phyloP scores from a whole-genome alignment of 768 basidiomycete species.

The Amanita rubescens region DNA sequence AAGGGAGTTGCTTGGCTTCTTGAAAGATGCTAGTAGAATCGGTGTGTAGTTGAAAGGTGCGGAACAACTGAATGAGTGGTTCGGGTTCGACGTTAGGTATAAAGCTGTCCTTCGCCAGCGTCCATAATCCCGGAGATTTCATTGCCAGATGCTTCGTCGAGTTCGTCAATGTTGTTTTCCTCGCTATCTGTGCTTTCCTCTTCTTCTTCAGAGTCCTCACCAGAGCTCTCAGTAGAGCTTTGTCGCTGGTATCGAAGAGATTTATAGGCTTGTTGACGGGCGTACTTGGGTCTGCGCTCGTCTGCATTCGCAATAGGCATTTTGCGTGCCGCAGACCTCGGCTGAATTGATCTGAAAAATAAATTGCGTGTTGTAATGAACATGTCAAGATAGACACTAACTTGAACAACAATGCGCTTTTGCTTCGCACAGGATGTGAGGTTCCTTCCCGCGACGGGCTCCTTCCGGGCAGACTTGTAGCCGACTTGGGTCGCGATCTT shows the following conservation, averaged over 20 bases:
- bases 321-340: constrained; percentile 12
- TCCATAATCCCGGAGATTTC: not conserved
- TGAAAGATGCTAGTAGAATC: constrained; percentile 29
- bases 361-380: not conserved
- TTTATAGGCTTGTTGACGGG: not conserved
- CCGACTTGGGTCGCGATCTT: not conserved
- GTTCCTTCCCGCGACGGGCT: not conserved
- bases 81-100: constrained; percentile 1
- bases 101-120: not conserved
- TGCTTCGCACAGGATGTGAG: not conserved
- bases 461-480: not conserved
- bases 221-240: too few relatives aligned
- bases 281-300: too few relatives aligned
- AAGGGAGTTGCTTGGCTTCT: constrained; percentile 39
- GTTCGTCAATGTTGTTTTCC: not conserved
- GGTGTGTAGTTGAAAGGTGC: constrained; percentile 26
- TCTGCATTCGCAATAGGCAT: too few relatives aligned
- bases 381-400: not conserved
- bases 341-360: not conserved
- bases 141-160: not conserved
- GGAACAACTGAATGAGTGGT: constrained; percentile 28
- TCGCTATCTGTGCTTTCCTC: not conserved
- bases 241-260: not conserved
- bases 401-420: not conserved
- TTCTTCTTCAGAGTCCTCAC: not conserved